phyloP scores from a whole-genome alignment of 2,329 filamentous ascomycete genomes.

The Cercospora janseana region DNA sequence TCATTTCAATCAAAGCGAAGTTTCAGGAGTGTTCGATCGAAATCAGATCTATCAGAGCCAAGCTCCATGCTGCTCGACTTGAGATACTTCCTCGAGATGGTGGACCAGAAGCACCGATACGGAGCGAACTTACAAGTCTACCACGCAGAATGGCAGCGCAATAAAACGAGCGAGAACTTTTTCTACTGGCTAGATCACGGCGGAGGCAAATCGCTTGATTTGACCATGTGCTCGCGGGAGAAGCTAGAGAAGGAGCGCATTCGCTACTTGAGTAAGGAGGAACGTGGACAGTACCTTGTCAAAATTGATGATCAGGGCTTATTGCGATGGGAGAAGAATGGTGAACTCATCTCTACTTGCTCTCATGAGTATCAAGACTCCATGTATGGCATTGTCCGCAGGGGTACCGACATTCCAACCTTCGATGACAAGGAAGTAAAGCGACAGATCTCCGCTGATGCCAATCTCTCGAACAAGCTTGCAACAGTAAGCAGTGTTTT shows the following conservation, averaged over 20 bases:
- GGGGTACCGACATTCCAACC: slow-evolving; percentile 42
- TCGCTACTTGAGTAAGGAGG: slow-evolving; percentile 79
- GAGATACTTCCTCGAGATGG: slow-evolving; percentile 80
- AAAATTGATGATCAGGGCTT: slow-evolving; percentile 69
- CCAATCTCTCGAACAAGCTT: slow-evolving; percentile 17
- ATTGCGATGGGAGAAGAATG: slow-evolving; percentile 83
- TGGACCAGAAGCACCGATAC: slow-evolving; percentile 71
- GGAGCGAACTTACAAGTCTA: slow-evolving; percentile 78
- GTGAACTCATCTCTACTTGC: slow-evolving; percentile 71
- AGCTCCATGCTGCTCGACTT: slow-evolving; percentile 76
- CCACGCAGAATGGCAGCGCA: slow-evolving; percentile 76
- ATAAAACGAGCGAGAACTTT: slow-evolving; percentile 76
- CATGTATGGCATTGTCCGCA: slow-evolving; percentile 58
- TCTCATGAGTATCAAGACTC: slow-evolving; percentile 72
- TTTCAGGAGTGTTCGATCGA: slow-evolving; percentile 43
- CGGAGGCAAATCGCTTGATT: slow-evolving; percentile 65
- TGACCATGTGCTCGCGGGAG: slow-evolving; percentile 69
- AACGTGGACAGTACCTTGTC: slow-evolving; percentile 77
- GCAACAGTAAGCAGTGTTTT: slow-evolving; percentile 22
- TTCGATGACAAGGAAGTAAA: slow-evolving; percentile 31
- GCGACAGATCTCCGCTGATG: slow-evolving; percentile 16
- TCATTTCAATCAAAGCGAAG: slow-evolving; percentile 52
- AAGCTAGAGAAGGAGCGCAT: slow-evolving; percentile 75
- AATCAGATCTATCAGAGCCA: slow-evolving; percentile 40
- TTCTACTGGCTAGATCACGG: slow-evolving; percentile 87